These are phyloP conservation scores for Leccinum arenicola DNA, from an alignment of 768 basidiomycete species.

Conservation along the genomic window DNA sequence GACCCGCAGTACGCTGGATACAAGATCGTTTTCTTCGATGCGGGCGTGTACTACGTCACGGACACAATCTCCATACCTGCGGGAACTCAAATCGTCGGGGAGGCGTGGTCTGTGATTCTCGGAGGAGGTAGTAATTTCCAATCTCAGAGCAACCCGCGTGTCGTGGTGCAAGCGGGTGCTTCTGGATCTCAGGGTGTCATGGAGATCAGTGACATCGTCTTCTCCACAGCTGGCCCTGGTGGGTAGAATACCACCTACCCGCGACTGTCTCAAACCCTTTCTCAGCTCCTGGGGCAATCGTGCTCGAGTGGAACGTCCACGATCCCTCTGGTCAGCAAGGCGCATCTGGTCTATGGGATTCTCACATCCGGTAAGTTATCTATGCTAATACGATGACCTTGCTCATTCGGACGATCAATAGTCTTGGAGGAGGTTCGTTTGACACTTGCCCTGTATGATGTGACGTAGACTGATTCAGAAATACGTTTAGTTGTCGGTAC, in stretches of 20 bases:
- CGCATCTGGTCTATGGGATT: slow-evolving; percentile 51
- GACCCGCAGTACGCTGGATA: slow-evolving; percentile 55
- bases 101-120: slow-evolving; percentile 48
- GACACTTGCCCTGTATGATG: slow-evolving; percentile 25
- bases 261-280: not conserved
- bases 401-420: slow-evolving; percentile 33
- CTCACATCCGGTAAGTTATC: slow-evolving; percentile 34
- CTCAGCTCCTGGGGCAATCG: slow-evolving; percentile 41
- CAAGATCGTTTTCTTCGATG: slow-evolving; percentile 82
- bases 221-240: slow-evolving; percentile 53
- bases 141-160: slow-evolving; percentile 37
- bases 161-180: slow-evolving; percentile 44
- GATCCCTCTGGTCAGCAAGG: slow-evolving; percentile 50
- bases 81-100: slow-evolving; percentile 46
- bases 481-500: slow-evolving; percentile 46
- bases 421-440: slow-evolving; percentile 27
- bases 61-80: slow-evolving; percentile 46
- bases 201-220: slow-evolving; percentile 65
- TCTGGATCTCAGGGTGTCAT: slow-evolving; percentile 45
- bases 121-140: slow-evolving; percentile 42
- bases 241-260: not conserved
- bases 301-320: slow-evolving; percentile 61
- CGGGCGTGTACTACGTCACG: slow-evolving; percentile 48
- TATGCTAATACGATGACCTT: not conserved
- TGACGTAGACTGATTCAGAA: slow-evolving; percentile 29